Evolutionary conservation across 305 asterid species (phyloP).

Genomic region (Caryopteris hybrid): DNA sequence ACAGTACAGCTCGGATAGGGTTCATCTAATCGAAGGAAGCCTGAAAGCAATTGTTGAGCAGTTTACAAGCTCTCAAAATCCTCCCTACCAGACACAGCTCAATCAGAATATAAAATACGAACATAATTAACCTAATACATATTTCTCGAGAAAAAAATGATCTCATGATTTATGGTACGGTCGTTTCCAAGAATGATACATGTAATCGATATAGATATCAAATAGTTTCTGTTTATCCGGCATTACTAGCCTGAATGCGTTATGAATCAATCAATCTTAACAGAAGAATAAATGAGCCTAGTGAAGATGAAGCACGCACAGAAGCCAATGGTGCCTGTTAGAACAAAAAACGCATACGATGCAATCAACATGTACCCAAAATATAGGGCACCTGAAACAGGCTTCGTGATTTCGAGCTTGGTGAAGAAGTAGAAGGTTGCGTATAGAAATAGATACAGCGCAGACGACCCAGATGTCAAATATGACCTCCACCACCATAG

Average conservation of each 20-base stretch:
- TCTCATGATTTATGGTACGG: too few species aligned
- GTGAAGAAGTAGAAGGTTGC: slow-evolving; percentile 76
- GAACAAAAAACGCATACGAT: slow-evolving; percentile 56
- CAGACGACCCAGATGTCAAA: slow-evolving; percentile 67
- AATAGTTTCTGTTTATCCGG: neutral
- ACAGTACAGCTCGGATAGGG: too few species aligned
- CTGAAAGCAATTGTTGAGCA: too few species aligned
- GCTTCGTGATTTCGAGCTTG: slow-evolving; percentile 66
- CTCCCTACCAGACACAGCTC: too few species aligned
- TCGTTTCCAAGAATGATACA: slow-evolving; percentile 13
- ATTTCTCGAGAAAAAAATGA: too few species aligned
- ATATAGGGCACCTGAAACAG: slow-evolving; percentile 57
- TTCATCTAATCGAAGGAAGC: too few species aligned
- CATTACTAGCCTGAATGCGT: too few species aligned
- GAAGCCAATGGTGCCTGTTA: slow-evolving; percentile 70
- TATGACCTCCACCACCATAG: slow-evolving; percentile 86
- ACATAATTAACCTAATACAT: too few species aligned
- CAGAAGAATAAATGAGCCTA: slow-evolving; percentile 68
- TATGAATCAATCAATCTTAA: slow-evolving; percentile 66
- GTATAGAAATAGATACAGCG: slow-evolving; percentile 67
- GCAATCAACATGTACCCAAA: slow-evolving; percentile 74
- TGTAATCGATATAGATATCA: neutral
- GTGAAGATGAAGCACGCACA: slow-evolving; percentile 73
- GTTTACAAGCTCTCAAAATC: too few species aligned
- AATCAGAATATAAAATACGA: too few species aligned